Evolutionary conservation across 75 land plant genomes (phyloP).

Genomic region (Picea glauca): DNA sequence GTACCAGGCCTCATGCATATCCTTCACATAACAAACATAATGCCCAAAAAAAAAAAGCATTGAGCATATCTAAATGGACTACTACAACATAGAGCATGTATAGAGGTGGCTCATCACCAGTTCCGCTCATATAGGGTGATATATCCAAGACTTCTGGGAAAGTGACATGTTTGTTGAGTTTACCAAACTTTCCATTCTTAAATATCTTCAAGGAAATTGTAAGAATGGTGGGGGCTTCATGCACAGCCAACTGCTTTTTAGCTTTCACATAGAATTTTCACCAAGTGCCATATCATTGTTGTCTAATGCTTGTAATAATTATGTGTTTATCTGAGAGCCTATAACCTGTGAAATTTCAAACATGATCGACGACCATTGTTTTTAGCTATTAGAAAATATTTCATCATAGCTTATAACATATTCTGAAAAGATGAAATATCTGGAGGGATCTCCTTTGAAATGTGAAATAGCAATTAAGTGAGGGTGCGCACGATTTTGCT

Average conservation of each 20-base stretch:
- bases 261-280: slow-evolving; percentile 44
- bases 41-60: slow-evolving; percentile 9
- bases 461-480: too few relatives aligned
- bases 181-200: slow-evolving; percentile 89
- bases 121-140: too few relatives aligned
- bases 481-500: too few relatives aligned
- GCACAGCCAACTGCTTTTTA: slow-evolving; percentile 19
- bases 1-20: slow-evolving; percentile 75
- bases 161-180: slow-evolving; percentile 80
- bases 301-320: too few relatives aligned
- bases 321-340: too few relatives aligned
- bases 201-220: slow-evolving; percentile 40
- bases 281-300: background rate
- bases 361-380: too few relatives aligned
- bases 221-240: slow-evolving; percentile 45
- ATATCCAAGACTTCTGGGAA: slow-evolving; percentile 70
- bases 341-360: too few relatives aligned
- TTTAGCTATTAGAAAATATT: too few relatives aligned
- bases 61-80: slow-evolving; percentile 91
- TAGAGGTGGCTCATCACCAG: too few relatives aligned
- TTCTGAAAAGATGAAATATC: too few relatives aligned
- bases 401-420: too few relatives aligned
- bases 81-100: slow-evolving; percentile 57
- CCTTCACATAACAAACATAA: slow-evolving; percentile 21
- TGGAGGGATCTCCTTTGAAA: too few relatives aligned